Base-by-base conservation (phyloP, 176 grass and related monocot genomes). In the Triticum timopheevii region DNA sequence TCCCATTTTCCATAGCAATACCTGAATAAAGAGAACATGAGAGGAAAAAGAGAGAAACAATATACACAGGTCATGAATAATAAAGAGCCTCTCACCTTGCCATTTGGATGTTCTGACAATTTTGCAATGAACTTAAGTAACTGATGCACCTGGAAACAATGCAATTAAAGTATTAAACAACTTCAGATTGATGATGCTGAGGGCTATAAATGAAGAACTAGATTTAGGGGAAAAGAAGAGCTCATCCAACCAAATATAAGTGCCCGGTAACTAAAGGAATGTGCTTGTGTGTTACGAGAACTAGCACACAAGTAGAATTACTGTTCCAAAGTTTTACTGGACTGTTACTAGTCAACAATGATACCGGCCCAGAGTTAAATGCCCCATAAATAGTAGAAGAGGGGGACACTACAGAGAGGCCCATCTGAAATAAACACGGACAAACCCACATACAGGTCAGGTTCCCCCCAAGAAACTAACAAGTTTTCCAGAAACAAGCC, bases 81-180 rank as follows among this genome's bases (percentile, higher is more conserved):
- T 40, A 42, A 19, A 85, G 40, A 80, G 54, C 5, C 78, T 71
- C 50, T 89, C 79, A 99, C 97, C 97, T 93, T 96, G 85, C 90
- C 90, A 82, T 88, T 88, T 59, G 93, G 97, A 83, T 99, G 97
- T 54, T 99, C 94, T 61, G 93, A 91, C 76, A 96, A 83, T 56
- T 86, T 91, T 77, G 91, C 69, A 88, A 96, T 65, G 88, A 99
- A 99, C 49, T 94, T 77, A 78, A 99, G 97, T 62, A 99, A 86
- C 86, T 93, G 97, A 90, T 85, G 89, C 77, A 96, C 90, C 97
- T 99, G 84, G 23, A 93, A 69, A 87, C 25, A 85, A 83, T 39
- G 39, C 35, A 83, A 83, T 79, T 50, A 31, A 31, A 31, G 31
- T 31, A 31, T 31, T 31, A 79, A 89, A 19, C 33, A 89, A 73